phyloP scores from a whole-genome alignment of 2,329 filamentous ascomycete species.

The Pseudogymnoascus sp. region DNA sequence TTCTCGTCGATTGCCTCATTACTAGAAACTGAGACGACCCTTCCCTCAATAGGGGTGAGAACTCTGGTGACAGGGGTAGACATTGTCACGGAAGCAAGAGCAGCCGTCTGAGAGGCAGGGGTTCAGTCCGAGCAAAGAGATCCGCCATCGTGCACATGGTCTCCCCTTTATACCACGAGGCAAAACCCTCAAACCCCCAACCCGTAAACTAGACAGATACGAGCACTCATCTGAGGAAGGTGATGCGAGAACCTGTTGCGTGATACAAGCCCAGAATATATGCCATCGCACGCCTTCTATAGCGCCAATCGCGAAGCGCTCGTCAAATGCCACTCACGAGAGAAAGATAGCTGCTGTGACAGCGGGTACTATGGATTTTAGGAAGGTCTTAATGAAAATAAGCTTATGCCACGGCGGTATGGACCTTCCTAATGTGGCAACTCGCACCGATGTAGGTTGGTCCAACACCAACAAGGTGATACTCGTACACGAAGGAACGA shows the following conservation, averaged over 20 bases:
- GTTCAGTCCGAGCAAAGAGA: background rate
- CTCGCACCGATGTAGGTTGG: too few relatives aligned
- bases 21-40: slow-evolving; percentile 26
- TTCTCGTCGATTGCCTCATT: slow-evolving; percentile 30
- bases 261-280: background rate
- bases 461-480: background rate
- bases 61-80: slow-evolving; percentile 18
- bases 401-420: background rate
- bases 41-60: slow-evolving; percentile 27
- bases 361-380: background rate
- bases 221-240: background rate
- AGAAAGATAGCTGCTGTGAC: background rate
- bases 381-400: background rate
- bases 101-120: slow-evolving; percentile 2
- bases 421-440: slow-evolving; percentile 3
- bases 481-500: background rate
- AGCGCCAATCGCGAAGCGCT: background rate
- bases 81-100: slow-evolving; percentile 15
- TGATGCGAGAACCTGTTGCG: background rate
- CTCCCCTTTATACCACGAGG: background rate
- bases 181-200: background rate
- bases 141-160: background rate
- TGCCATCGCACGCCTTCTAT: slow-evolving; percentile 6
- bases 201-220: background rate
- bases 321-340: background rate